phyloP scores from a whole-genome alignment of 2,329 filamentous ascomycete genomes.

The Mycosphaerella sp. region DNA sequence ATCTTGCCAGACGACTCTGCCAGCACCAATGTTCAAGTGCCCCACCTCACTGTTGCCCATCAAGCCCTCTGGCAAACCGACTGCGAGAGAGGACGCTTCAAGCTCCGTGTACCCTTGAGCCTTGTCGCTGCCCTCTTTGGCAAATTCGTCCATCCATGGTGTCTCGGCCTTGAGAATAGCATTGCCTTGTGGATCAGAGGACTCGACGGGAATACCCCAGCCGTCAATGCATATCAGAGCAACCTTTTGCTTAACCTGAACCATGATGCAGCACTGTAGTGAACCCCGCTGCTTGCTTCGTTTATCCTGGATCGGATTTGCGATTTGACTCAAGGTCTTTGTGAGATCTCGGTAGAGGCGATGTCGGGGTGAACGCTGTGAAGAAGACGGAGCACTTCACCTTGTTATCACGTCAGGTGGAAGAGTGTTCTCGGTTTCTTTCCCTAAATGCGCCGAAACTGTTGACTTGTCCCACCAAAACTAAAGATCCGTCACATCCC shows the following conservation, averaged over 20 bases:
- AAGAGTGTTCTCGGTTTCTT: background rate
- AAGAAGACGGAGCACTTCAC: background rate
- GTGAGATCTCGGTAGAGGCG: background rate
- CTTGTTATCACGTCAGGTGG: background rate
- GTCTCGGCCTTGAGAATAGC: slow-evolving; percentile 91
- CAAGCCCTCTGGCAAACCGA: slow-evolving; percentile 89
- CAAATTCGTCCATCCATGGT: slow-evolving; percentile 87
- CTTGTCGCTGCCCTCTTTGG: slow-evolving; percentile 58
- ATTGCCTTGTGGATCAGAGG: slow-evolving; percentile 72
- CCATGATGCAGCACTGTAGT: slow-evolving; percentile 42
- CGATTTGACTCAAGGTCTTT: background rate
- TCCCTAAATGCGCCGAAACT: background rate
- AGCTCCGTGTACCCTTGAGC: slow-evolving; percentile 83
- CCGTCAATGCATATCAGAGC: slow-evolving; percentile 95
- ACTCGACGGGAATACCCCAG: slow-evolving; percentile 80
- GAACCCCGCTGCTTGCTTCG: slow-evolving; percentile 1
- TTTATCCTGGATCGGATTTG: background rate
- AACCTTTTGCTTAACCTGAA: slow-evolving; percentile 61
- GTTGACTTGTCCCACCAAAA: background rate
- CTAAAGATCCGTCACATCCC: background rate
- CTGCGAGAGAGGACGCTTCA: slow-evolving; percentile 90
- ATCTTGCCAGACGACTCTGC: slow-evolving; percentile 94
- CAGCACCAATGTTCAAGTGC: slow-evolving; percentile 96
- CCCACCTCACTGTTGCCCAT: slow-evolving; percentile 99
- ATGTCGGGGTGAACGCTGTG: background rate